These are phyloP conservation scores for Dioszegia aurantiaca DNA, from an alignment of 768 basidiomycete species.

Conservation along the genomic window DNA sequence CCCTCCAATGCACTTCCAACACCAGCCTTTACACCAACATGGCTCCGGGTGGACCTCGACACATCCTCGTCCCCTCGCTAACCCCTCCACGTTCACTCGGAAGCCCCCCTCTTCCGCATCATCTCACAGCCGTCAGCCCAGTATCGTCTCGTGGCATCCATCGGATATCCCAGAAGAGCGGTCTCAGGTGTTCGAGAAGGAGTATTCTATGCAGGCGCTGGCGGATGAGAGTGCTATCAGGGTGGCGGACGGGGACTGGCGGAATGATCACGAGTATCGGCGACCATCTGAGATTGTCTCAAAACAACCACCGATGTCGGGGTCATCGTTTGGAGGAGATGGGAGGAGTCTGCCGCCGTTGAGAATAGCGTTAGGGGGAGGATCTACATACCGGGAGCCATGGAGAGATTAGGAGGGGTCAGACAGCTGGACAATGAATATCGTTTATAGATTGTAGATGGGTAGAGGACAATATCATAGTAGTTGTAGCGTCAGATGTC, in stretches of 20 bases:
- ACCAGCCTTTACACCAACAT: not conserved
- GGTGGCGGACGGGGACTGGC: not conserved
- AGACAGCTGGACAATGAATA: not conserved
- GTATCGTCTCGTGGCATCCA: conserved; percentile 12
- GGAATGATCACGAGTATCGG: not conserved
- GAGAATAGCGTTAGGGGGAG: conserved; percentile 17
- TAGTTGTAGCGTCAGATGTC: too few relatives aligned
- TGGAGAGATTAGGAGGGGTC: not conserved
- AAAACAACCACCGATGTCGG: not conserved
- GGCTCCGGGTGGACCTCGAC: conserved; percentile 1
- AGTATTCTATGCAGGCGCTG: conserved; percentile 9
- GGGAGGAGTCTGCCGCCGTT: conserved; percentile 23
- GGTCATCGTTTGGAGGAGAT: conserved; percentile 16
- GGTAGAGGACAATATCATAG: too few relatives aligned
- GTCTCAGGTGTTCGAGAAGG: not conserved
- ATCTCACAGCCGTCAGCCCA: conserved; percentile 1
- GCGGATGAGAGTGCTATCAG: not conserved
- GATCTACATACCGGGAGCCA: conserved; percentile 17
- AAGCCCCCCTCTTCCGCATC: not conserved
- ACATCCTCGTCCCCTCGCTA: conserved; percentile 2
- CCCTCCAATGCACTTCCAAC: not conserved
- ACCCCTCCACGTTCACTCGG: not conserved
- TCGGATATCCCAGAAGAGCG: conserved; percentile 10
- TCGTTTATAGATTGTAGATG: too few relatives aligned
- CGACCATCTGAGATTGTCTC: not conserved